Evolutionary conservation across 2,329 filamentous ascomycete genomes (phyloP).

Genomic region (Colletotrichum plurivorum): DNA sequence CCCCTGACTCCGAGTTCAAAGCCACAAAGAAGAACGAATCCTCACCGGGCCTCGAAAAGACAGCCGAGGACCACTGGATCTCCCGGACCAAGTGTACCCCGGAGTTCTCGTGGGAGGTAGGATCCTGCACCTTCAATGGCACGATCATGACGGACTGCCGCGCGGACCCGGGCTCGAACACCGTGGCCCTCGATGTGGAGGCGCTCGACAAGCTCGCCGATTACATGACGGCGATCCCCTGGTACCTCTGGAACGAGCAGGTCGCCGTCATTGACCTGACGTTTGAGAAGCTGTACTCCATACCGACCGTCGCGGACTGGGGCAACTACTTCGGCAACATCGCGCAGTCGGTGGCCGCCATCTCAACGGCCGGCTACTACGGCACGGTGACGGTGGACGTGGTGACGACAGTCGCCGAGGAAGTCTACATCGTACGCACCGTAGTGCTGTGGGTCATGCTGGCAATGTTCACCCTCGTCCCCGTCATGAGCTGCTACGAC

Average conservation of each 20-base stretch:
- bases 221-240: slow-evolving; percentile 25
- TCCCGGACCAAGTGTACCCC: slow-evolving; percentile 24
- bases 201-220: slow-evolving; percentile 3
- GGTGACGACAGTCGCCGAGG: slow-evolving; percentile 2
- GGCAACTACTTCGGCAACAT: slow-evolving; percentile 28
- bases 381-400: slow-evolving; percentile 16
- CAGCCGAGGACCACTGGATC: slow-evolving; percentile 20
- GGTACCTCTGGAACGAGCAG: slow-evolving; percentile 8
- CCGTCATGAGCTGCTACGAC: slow-evolving; percentile 17
- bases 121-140: slow-evolving; percentile 16
- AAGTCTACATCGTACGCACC: slow-evolving; percentile 19
- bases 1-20: background rate
- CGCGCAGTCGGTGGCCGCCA: slow-evolving; percentile 11
- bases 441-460: slow-evolving; percentile 20
- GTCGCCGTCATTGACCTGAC: slow-evolving; percentile 14
- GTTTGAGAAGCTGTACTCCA: slow-evolving; percentile 7
- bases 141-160: slow-evolving; percentile 17
- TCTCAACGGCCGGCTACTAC: slow-evolving; percentile 21
- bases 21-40: background rate
- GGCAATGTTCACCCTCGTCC: slow-evolving; percentile 10
- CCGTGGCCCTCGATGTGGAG: background rate
- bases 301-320: slow-evolving; percentile 7
- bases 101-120: slow-evolving; percentile 14
- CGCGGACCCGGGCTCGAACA: slow-evolving; percentile 2
- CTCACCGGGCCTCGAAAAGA: slow-evolving; percentile 4